Conservation (phyloP, 176 grass and related monocot species). For the Ensete glaucum region DNA sequence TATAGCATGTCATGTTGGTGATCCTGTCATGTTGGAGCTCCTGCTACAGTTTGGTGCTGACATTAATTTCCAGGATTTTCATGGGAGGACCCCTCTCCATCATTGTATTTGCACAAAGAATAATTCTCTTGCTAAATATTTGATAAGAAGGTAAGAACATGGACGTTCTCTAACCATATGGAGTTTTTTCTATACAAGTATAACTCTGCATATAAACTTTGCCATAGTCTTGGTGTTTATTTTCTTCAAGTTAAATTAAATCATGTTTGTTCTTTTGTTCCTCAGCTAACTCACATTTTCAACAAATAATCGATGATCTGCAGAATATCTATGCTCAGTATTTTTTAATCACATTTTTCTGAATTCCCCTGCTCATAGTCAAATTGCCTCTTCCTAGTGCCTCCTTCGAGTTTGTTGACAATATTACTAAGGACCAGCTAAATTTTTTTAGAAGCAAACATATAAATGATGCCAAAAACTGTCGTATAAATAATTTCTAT, state of each 20-base stretch:
- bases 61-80: conserved; percentile 82
- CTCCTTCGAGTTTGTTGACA: no score
- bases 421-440: no score
- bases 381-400: no score
- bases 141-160: conserved; percentile 65
- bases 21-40: conserved; percentile 60
- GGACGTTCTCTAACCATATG: conserved; percentile 1
- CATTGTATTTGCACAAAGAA: conserved; percentile 81
- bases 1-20: conserved; percentile 59
- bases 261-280: not conserved
- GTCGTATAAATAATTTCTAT: no score
- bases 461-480: no score
- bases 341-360: no score
- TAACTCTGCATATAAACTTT: not conserved
- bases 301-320: not conserved
- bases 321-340: no score
- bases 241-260: not conserved
- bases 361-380: no score
- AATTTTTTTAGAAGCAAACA: no score
- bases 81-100: conserved; percentile 82
- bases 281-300: not conserved
- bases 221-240: not conserved
- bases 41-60: conserved; percentile 82
- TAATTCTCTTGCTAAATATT: conserved; percentile 73
- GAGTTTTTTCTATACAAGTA: not conserved